A percentile compares a stretch with the other conserved stretches of the same genome.
Evolutionary conservation across 1,284 basidiomycete genomes (phyloP).

Genomic region (Rhodotorula sp.): DNA sequence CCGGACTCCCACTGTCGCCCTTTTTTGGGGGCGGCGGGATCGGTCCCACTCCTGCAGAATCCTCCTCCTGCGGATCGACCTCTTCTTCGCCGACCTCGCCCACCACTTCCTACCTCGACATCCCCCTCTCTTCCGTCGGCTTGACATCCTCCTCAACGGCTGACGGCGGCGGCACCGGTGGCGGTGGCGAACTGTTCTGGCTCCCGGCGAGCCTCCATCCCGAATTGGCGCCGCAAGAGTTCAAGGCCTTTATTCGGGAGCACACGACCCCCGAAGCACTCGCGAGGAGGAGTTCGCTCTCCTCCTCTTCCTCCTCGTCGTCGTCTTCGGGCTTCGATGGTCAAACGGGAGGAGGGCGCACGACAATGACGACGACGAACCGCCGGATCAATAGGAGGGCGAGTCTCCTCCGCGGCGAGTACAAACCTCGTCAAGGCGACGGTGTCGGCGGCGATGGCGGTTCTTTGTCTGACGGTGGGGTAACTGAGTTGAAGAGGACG

Average conservation of each 20-base stretch:
- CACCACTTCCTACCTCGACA: background rate
- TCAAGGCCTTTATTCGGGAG: constrained; percentile 89
- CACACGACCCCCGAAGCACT: constrained; percentile 61
- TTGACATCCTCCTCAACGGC: constrained; percentile 1
- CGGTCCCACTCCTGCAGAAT: background rate
- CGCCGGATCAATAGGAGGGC: constrained; percentile 19
- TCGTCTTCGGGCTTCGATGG: background rate
- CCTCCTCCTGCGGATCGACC: background rate
- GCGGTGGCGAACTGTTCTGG: constrained; percentile 74
- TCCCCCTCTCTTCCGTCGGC: constrained; percentile 2
- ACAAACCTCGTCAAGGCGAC: constrained; percentile 61
- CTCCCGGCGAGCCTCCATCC: constrained; percentile 94
- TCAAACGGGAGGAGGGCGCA: background rate
- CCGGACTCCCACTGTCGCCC: background rate
- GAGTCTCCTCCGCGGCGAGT: constrained; percentile 44
- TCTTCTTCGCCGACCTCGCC: background rate
- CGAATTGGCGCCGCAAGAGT: constrained; percentile 94
- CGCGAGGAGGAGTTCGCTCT: constrained; percentile 37
- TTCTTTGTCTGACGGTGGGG: constrained; percentile 63
- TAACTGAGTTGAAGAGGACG: constrained; percentile 55
- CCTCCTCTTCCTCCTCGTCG: constrained; percentile 40
- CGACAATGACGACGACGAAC: constrained; percentile 30
- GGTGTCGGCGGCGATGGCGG: constrained; percentile 52
- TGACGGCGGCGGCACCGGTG: background rate
- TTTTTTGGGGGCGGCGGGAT: background rate